Percentiles rank a stretch among this genome's conserved stretches.
phyloP scores from a whole-genome alignment of 2,329 filamentous ascomycete species.

The Aureobasidium sp. region DNA sequence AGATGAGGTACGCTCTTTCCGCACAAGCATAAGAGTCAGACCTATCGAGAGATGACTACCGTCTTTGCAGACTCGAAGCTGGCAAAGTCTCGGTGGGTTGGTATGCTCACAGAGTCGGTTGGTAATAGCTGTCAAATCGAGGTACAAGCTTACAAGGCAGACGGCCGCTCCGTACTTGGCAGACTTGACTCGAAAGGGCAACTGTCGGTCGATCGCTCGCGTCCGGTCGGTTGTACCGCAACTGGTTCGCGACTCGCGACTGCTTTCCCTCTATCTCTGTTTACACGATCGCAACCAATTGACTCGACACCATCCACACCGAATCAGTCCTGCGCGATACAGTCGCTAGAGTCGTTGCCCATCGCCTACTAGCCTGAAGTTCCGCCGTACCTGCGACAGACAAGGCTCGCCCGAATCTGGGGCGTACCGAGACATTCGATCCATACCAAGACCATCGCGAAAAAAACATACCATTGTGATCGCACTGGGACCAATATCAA shows the following conservation, averaged over 20 bases:
- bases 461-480: neutral
- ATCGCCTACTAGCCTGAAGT: neutral
- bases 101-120: neutral
- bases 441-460: neutral
- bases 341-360: neutral
- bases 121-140: neutral
- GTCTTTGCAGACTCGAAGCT: neutral
- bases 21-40: neutral
- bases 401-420: neutral
- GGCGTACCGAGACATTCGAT: slow-evolving; percentile 2
- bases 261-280: neutral
- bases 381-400: neutral
- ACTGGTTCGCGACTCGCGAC: neutral
- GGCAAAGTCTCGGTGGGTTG: neutral
- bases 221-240: neutral
- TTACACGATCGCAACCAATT: neutral
- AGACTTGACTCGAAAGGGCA: neutral
- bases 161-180: neutral
- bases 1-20: neutral
- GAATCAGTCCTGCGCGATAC: neutral
- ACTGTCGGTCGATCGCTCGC: neutral
- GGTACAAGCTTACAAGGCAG: neutral
- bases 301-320: neutral
- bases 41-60: neutral
- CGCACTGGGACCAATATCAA: neutral